These are phyloP conservation scores for Aspergillus sclerotiicarbonarius DNA, from an alignment of 495 filamentous ascomycete species.

Conservation along the genomic window DNA sequence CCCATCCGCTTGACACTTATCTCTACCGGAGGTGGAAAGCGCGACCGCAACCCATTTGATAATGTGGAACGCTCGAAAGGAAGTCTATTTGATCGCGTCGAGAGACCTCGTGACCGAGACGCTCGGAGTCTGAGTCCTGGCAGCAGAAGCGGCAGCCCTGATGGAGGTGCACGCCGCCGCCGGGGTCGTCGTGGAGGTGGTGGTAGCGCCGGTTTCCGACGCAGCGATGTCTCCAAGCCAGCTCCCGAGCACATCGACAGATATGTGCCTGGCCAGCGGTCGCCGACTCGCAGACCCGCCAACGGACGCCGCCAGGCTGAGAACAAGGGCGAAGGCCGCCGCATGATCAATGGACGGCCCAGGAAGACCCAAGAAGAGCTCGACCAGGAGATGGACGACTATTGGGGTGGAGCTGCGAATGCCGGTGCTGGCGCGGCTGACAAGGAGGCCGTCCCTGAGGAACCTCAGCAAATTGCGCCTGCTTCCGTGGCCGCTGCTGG, in stretches of 20 bases:
- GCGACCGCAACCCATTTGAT: constrained; percentile 52
- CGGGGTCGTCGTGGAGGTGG: constrained; percentile 48
- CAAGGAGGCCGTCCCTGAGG: constrained; percentile 20
- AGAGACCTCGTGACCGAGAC: constrained; percentile 39
- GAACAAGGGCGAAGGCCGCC: constrained; percentile 38
- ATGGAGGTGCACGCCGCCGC: constrained; percentile 26
- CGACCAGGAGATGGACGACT: constrained; percentile 95
- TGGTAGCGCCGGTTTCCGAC: constrained; percentile 30
- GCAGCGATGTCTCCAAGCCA: constrained; percentile 67
- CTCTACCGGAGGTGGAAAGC: constrained; percentile 48
- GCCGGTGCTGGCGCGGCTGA: constrained; percentile 30
- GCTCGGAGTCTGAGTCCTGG: constrained; percentile 43
- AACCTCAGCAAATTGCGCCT: constrained; percentile 18
- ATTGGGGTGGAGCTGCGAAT: constrained; percentile 61
- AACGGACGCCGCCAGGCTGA: constrained; percentile 50
- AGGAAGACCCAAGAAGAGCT: constrained; percentile 91
- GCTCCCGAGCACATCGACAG: constrained; percentile 75
- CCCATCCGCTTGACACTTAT: constrained; percentile 79
- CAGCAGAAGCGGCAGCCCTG: constrained; percentile 28
- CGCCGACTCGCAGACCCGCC: constrained; percentile 34
- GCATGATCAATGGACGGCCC: constrained; percentile 54
- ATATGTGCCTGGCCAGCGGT: constrained; percentile 68
- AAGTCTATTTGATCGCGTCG: constrained; percentile 74
- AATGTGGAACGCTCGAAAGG: constrained; percentile 62
- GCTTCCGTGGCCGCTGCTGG: constrained; percentile 33